Percentiles rank a stretch among this genome's conserved stretches.
These are phyloP conservation scores for Talaromyces sp. DNA, from an alignment of 2,329 filamentous ascomycete species.

Conservation along the genomic window DNA sequence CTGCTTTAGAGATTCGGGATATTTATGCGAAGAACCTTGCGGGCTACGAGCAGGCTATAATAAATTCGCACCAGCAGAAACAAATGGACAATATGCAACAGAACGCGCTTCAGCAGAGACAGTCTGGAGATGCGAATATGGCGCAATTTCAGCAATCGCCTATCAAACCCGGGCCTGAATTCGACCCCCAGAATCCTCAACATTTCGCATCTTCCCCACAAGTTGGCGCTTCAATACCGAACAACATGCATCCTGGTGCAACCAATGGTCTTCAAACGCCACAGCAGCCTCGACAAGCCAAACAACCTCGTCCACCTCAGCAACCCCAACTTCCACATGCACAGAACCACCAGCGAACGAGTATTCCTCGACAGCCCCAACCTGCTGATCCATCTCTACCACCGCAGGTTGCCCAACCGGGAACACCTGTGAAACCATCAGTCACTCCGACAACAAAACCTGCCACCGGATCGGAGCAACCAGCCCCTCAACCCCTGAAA, in stretches of 20 bases:
- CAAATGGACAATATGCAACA: conserved; percentile 40
- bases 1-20: conserved; percentile 63
- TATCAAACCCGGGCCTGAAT: conserved; percentile 50
- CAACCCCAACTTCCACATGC: conserved; percentile 8
- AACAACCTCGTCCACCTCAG: conserved; percentile 19
- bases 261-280: conserved; percentile 38
- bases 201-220: conserved; percentile 30
- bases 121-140: conserved; percentile 31
- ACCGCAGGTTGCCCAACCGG: conserved; percentile 24
- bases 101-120: conserved; percentile 38
- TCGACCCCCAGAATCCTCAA: conserved; percentile 25
- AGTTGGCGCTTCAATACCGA: conserved; percentile 23
- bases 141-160: conserved; percentile 41
- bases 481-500: conserved; percentile 29
- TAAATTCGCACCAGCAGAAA: conserved; percentile 39
- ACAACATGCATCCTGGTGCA: conserved; percentile 26
- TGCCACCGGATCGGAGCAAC: conserved; percentile 25
- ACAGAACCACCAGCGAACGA: conserved; percentile 23
- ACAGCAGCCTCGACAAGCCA: conserved; percentile 31
- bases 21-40: conserved; percentile 72
- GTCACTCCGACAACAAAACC: conserved; percentile 24
- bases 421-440: conserved; percentile 24
- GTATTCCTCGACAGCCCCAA: conserved; percentile 30
- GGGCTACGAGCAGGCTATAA: conserved; percentile 62
- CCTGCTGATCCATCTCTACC: conserved; percentile 26